Base-by-base conservation (phyloP, 306 rosid genomes). In the Vigna hirtella region DNA sequence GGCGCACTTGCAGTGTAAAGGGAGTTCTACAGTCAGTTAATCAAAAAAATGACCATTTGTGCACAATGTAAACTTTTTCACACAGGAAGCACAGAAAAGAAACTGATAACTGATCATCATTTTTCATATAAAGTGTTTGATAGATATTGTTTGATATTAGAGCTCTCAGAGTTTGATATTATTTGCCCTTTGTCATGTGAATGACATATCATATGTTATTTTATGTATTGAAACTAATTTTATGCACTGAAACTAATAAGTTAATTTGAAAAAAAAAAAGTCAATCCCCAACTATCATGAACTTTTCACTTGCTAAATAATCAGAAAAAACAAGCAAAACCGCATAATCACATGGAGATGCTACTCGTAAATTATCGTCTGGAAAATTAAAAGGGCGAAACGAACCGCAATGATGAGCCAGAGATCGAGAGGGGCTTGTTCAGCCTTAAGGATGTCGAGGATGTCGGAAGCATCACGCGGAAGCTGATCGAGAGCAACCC, bases 341-440 rank as follows among this genome's bases (percentile, higher is more conserved):
- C 20, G 1, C 26, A 38, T 13, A 47, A 45, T 45, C 47, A 14
- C 36, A 66, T 28, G 8, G 17, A 66, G 34, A 1, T 38, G 16
- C 53, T 78, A 70, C 52, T 42, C 20, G 18, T 32, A 8, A 0
- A 9, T 12, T 7, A 14, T 26, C 6, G 40, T 8, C 67, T 11
- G 1, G 7, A 4, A 7, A 49, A 70, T 20, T 15, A 12, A 32
- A 57, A 62, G 20, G 1, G 4, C 5, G 26, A 0, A 70, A 81
- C 88, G 42, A 72, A 96, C 98, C 89, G 97, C 98, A 68, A 93
- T 96, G 12, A 96, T 90, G 77, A 96, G 98, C 99, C 98, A 93
- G 81, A 96, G 97, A 89, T 96, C 98, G 58, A 93, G 98, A 65
- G 98, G 94, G 32, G 99, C 98, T 89, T 96, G 99, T 84, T 93